Base-by-base conservation (phyloP, 148 eudicot genomes). In the Gaultheria prostrata region DNA sequence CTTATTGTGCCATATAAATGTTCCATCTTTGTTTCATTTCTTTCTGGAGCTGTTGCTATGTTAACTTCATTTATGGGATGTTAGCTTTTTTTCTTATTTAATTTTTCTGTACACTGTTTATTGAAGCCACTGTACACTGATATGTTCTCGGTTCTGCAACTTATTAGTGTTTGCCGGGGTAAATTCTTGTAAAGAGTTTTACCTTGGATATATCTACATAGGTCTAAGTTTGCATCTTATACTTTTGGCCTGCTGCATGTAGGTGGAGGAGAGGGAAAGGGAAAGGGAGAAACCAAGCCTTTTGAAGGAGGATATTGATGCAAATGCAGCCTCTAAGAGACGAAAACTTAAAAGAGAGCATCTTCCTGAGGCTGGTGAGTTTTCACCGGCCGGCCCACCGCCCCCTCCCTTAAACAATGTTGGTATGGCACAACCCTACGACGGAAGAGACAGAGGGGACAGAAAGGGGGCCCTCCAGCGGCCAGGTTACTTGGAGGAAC, bases 321-420 rank as follows among this genome's bases (percentile, higher is more conserved):
- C 89, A 73, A 90, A 71, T 90, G 95, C 92, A 78, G 92, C 93
- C 24, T 89, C 97, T 67, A 97, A 93, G 89, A 89, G 98, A 85
- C 89, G 99, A 80, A 97, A 93, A 89, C 93, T 95, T 28, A 97
- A 97, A 86, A 91, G 99, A 81, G 99, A 97, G 83, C 96, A 91
- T 84, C 77, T 90, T 75, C 84, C 91, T 65, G 93, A 90, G 78
- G 93, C 98, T 79, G 99, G 99, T 35, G 99, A 97, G 84, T 94
- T 91, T 82, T 89, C 94, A 39, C 98, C 98, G 24, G 92, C 88
- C 65, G 90, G 90, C 39, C 86, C 91, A 48, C 88, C 89, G 24
- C 93, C 93, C 5, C 89, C 92, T 80, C 91, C 92, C 57, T 82
- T 86, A 72, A 87, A 92, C 14, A 67, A 28, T 32, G 83, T 92